phyloP scores from a whole-genome alignment of 768 basidiomycete species.

The Termitomyces sp. region DNA sequence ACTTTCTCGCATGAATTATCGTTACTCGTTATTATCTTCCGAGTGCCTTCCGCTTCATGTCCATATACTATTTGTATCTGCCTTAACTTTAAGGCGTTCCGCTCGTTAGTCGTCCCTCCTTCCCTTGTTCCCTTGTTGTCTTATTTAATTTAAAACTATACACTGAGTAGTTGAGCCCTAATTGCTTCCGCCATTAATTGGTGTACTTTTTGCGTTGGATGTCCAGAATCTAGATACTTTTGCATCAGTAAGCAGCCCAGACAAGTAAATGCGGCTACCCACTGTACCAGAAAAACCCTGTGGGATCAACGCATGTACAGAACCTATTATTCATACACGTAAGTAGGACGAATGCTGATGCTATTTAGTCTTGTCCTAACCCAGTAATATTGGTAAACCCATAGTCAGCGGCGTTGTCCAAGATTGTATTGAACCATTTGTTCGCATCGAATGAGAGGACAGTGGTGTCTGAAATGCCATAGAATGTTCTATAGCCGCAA shows the following conservation, averaged over 20 bases:
- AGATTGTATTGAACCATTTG: slow-evolving; percentile 42
- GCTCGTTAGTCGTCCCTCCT: neutral
- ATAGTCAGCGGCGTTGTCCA: slow-evolving; percentile 35
- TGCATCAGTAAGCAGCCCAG: neutral
- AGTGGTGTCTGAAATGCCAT: slow-evolving; percentile 24
- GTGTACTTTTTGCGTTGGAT: slow-evolving; percentile 22
- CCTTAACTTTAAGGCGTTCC: neutral
- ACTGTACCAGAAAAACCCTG: slow-evolving; percentile 1
- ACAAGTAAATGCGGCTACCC: neutral
- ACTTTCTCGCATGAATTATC: slow-evolving; percentile 11
- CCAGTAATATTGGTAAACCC: slow-evolving; percentile 24
- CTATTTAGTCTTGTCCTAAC: neutral
- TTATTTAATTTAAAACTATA: slow-evolving; percentile 2
- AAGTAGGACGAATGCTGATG: neutral
- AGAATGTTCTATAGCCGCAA: neutral
- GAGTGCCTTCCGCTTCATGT: slow-evolving; percentile 3
- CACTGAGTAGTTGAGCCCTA: slow-evolving; percentile 17
- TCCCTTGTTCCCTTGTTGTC: neutral
- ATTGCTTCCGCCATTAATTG: slow-evolving; percentile 41
- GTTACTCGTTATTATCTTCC: slow-evolving; percentile 9
- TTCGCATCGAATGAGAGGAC: slow-evolving; percentile 50
- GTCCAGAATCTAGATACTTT: neutral
- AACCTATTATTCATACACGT: neutral
- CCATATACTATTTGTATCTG: neutral
- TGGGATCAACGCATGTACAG: slow-evolving; percentile 1